Percentiles rank a stretch among this genome's conserved stretches.
Evolutionary conservation across 2,329 filamentous ascomycete species (phyloP).

Genomic region (Ophiostoma himal-ulmi): DNA sequence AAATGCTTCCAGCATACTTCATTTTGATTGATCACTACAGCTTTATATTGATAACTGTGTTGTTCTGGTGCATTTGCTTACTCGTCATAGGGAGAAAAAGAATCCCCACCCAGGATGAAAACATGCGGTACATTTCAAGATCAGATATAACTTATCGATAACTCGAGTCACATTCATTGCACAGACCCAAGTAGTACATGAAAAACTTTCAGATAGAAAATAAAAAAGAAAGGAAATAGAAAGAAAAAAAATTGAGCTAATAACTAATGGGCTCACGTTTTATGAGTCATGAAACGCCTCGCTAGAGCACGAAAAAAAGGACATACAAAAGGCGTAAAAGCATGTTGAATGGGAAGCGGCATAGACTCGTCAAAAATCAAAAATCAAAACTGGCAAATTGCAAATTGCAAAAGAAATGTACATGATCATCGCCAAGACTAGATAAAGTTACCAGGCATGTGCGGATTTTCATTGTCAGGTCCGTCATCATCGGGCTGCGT

Average conservation of each 20-base stretch:
- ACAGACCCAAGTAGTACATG: too few relatives aligned
- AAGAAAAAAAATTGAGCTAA: background rate
- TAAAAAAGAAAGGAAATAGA: background rate
- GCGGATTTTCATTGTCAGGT: background rate
- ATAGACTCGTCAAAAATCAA: background rate
- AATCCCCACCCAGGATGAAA: too few relatives aligned
- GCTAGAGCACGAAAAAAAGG: background rate
- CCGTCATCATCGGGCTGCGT: constrained; percentile 28
- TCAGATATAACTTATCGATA: too few relatives aligned
- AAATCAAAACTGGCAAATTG: background rate
- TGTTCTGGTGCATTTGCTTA: too few relatives aligned
- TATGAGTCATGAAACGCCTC: background rate
- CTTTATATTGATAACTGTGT: too few relatives aligned
- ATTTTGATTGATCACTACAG: too few relatives aligned
- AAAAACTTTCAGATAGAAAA: background rate
- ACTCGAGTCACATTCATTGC: too few relatives aligned
- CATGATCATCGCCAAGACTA: background rate
- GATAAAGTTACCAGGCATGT: background rate
- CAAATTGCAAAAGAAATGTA: background rate
- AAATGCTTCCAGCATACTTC: too few relatives aligned
- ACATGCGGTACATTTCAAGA: too few relatives aligned
- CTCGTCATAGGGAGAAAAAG: too few relatives aligned
- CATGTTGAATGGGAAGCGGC: background rate
- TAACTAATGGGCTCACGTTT: background rate
- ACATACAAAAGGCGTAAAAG: background rate